A percentile compares a stretch with the other conserved stretches of the same genome.
Conservation (phyloP, 1,284 basidiomycete species). For the Pascua sp. region DNA sequence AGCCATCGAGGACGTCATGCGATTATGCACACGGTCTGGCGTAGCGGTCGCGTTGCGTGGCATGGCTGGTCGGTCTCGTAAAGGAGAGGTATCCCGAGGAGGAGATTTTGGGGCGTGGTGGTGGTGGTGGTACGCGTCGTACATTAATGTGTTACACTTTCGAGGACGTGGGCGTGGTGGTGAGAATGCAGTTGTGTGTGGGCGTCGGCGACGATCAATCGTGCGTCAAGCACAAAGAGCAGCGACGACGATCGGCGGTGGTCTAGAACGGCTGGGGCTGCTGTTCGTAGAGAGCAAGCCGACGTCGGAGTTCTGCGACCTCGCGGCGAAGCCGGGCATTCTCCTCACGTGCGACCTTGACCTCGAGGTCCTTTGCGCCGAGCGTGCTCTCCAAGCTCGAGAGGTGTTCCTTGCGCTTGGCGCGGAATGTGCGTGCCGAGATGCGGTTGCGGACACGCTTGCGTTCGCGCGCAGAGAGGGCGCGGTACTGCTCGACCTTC, state of each 20-base stretch:
- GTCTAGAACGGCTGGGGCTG: neutral
- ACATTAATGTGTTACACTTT: no score
- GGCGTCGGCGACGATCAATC: neutral
- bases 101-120: no score
- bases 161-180: no score
- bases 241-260: neutral
- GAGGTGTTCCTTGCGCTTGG: constrained; percentile 49
- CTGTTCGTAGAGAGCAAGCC: constrained; percentile 34
- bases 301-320: constrained; percentile 35
- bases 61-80: no score
- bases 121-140: no score
- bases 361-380: constrained; percentile 39
- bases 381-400: constrained; percentile 39
- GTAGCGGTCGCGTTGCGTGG: no score
- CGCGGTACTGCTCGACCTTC: constrained; percentile 47
- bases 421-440: constrained; percentile 48
- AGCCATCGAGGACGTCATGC: no score
- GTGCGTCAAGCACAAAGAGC: no score
- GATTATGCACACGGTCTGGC: no score
- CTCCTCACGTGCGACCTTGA: constrained; percentile 43
- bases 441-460: constrained; percentile 50
- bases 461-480: constrained; percentile 44
- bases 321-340: constrained; percentile 37
- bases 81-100: no score
- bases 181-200: neutral